phyloP scores from a whole-genome alignment of 495 filamentous ascomycete species.

The Elaphomyces granulatus region DNA sequence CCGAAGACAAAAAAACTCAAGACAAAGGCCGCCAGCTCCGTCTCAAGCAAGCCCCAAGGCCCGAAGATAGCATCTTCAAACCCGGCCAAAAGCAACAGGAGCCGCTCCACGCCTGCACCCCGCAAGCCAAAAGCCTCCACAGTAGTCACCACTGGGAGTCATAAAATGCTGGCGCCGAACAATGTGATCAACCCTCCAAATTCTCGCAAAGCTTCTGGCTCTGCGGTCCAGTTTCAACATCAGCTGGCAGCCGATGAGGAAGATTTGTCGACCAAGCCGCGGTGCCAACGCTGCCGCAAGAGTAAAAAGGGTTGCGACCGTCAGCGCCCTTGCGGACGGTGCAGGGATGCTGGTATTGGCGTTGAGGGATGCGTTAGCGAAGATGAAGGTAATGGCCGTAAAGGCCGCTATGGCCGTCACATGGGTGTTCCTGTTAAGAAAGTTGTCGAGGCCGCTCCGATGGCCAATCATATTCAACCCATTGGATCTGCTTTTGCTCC shows the following conservation, averaged over 20 bases:
- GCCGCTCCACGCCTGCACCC: slow-evolving; percentile 16
- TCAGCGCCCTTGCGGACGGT: slow-evolving; percentile 84
- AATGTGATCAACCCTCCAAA: slow-evolving; percentile 37
- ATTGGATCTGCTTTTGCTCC: slow-evolving; percentile 9
- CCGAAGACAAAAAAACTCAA: slow-evolving; percentile 35
- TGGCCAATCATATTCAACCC: slow-evolving; percentile 19
- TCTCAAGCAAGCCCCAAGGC: slow-evolving; percentile 21
- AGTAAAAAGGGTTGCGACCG: slow-evolving; percentile 99
- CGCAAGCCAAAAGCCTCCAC: slow-evolving; percentile 48
- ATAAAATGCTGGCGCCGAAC: slow-evolving; percentile 15
- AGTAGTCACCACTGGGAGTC: no score
- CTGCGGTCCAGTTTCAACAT: slow-evolving; percentile 51
- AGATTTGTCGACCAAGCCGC: slow-evolving; percentile 83
- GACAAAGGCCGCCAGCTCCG: slow-evolving; percentile 19
- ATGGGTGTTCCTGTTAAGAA: slow-evolving; percentile 92
- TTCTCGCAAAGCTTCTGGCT: slow-evolving; percentile 65
- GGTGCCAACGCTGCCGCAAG: slow-evolving; percentile 96
- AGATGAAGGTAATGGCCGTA: slow-evolving; percentile 89
- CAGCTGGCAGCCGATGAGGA: slow-evolving; percentile 71
- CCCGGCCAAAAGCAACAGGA: slow-evolving; percentile 33
- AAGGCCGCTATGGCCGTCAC: slow-evolving; percentile 89
- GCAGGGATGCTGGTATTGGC: slow-evolving; percentile 87
- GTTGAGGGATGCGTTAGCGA: slow-evolving; percentile 90
- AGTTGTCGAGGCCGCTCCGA: slow-evolving; percentile 24
- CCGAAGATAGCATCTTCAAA: slow-evolving; percentile 28